Base-by-base conservation (phyloP, 345 rosid genomes). In the Abelmoschus esculentus region DNA sequence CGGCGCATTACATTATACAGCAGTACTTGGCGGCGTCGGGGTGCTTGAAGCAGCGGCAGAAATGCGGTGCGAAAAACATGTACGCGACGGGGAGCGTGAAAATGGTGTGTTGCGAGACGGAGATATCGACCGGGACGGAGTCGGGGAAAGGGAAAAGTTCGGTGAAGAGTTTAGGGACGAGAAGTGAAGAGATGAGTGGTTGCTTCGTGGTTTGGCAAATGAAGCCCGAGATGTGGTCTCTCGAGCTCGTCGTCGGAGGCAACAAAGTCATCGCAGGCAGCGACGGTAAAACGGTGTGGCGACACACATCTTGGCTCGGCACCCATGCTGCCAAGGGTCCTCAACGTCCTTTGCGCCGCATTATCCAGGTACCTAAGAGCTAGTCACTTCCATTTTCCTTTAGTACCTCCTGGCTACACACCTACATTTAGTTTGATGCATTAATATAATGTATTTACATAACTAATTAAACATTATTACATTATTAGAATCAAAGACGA, bases 281-380 rank as follows among this genome's bases (percentile, higher is more conserved):
- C 42, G 87, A 95, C 28, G 96, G 96, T 5, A 95, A 91, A 79
- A 88, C 87, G 0, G 96, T 95, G 36, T 95, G 99, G 99, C 84
- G 97, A 11, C 97, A 90, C 67, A 89, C 97, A 0, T 92, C 97
- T 6, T 89, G 99, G 99, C 91, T 95, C 2, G 97, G 99, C 18
- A 85, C 96, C n/a, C 92, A 88, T 59, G 97, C 96, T 0, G 97
- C 99, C 71, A 95, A 87, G 69, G 97, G 99, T 7, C 99, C 97
- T 66, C 93, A 87, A 74, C 95, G 99, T 68, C 99, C 99, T 64
- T 81, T 95, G 10, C 96, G 99, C 66, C 97, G 97, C 76, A 76
- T 86, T 17, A 91, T 95, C 59, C 97, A 95, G 97, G 99, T 93
- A 38, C 17, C 40, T 56, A 22, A 42, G 26, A 22, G 46, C 46